Evolutionary conservation across 2,329 filamentous ascomycete species (phyloP), one percentile per base, ranked within the genome.

Genomic region (Fusarium siculi): DNA sequence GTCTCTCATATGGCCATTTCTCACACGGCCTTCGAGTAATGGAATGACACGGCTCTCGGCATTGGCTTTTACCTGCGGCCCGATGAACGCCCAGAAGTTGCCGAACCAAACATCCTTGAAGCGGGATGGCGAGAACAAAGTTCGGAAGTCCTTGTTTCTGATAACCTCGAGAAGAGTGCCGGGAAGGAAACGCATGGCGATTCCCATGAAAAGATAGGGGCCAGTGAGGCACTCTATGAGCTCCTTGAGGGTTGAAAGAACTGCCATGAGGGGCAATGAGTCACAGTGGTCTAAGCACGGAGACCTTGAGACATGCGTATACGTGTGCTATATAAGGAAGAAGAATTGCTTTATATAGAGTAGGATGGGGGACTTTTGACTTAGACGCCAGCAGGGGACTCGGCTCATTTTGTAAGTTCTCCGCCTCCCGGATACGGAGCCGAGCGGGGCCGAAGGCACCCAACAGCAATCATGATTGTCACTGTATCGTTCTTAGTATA

Each of bases 41-140:
- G 90, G 88, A 15, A 87, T 77, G 6, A 92, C 87, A 34, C 80
- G 80, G 1, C 75, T 75, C 40, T 82, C 83, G 23, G 81, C 84
- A 44, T 70, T 76, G n/a, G 80, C 69, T 64, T 87, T 86, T 7
- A 89, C 83, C 8, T 79, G 68, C 1, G 90, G 89, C 0, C 89
- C 89, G 49, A 85, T 84, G 60, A 77, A 82, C 39, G 80, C 80
- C 91, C 91, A 93, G 81, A 93, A 92, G 44, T 81, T 80, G 58
- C 85, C 85, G 80, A 93, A 93, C 87, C 90, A 91, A 70, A 81
- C 84, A 5, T 83, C 80, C 44, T 80, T 82, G 60, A 90, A 82
- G 28, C 77, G 77, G 5, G 80, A 77, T 3, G 80, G 82, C 23
- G 83, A 85, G 49, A 87, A 55, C 23, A 89, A 80, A 9, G 82